phyloP scores from a whole-genome alignment of 306 rosid genomes.

The Chamaecrista fasciculata region DNA sequence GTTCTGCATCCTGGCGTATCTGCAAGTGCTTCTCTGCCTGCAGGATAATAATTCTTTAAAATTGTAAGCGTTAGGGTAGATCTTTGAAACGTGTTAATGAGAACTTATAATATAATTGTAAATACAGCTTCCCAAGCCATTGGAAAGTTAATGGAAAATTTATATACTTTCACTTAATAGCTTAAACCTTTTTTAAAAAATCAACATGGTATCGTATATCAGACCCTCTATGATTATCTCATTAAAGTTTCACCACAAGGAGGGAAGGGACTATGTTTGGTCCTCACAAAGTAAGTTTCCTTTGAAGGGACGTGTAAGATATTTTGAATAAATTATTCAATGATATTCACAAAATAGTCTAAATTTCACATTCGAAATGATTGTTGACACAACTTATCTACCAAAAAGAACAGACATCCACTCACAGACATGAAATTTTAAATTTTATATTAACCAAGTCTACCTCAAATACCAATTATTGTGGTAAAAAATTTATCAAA shows the following conservation, averaged over 20 bases:
- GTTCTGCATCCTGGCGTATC: conserved; percentile 65
- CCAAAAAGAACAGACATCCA: not conserved
- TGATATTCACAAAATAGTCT: not conserved
- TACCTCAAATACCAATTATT: not conserved
- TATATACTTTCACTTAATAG: too few relatives aligned
- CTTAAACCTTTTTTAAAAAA: too few relatives aligned
- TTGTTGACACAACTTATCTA: not conserved
- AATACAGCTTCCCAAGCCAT: not conserved
- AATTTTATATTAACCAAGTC: not conserved
- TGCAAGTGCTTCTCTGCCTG: conserved; percentile 74
- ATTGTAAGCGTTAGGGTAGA: conserved; percentile 9
- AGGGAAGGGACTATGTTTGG: too few relatives aligned
- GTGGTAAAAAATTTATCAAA: not conserved
- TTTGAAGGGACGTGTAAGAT: too few relatives aligned
- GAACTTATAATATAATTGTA: not conserved
- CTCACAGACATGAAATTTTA: not conserved
- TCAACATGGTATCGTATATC: too few relatives aligned
- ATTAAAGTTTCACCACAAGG: too few relatives aligned
- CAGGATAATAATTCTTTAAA: conserved; percentile 23
- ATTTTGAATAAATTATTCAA: too few relatives aligned
- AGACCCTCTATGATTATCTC: too few relatives aligned
- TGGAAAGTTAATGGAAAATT: too few relatives aligned
- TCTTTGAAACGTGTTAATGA: not conserved
- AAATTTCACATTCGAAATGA: not conserved
- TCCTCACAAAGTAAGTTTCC: too few relatives aligned